Evolutionary conservation across 495 filamentous ascomycete genomes (phyloP).

Genomic region (Gamarada debralockiae): DNA sequence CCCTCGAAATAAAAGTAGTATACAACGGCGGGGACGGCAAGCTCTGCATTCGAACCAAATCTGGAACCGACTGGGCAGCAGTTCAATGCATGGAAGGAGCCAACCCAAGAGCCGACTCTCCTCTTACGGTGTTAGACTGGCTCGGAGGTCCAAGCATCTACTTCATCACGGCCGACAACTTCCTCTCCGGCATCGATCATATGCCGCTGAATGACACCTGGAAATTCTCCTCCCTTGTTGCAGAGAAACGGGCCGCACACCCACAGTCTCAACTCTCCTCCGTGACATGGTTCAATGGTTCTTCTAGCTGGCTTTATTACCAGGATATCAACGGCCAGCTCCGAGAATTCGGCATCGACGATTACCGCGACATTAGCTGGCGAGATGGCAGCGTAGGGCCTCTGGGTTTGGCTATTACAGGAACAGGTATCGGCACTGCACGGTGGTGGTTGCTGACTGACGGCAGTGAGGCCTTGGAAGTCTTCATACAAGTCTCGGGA

Average conservation of each 20-base stretch:
- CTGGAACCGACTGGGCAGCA: not conserved
- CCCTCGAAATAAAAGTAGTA: too few species aligned
- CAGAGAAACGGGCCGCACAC: not conserved
- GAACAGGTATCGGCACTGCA: too few species aligned
- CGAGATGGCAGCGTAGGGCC: too few species aligned
- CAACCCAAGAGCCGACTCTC: not conserved
- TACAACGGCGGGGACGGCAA: not conserved
- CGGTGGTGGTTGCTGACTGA: too few species aligned
- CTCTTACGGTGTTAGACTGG: not conserved
- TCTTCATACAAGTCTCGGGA: too few species aligned
- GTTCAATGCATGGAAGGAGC: constrained; percentile 2
- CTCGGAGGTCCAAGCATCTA: not conserved
- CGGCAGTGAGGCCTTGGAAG: too few species aligned
- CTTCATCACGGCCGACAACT: constrained; percentile 1
- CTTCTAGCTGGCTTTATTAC: constrained; percentile 2
- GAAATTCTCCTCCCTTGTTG: not conserved
- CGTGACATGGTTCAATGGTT: constrained; percentile 3
- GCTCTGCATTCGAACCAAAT: not conserved
- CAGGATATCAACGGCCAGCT: not conserved
- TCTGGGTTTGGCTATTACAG: too few species aligned
- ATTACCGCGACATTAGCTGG: too few species aligned
- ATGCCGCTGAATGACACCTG: constrained; percentile 1
- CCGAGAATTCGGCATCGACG: too few species aligned
- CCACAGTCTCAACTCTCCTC: constrained; percentile 1
- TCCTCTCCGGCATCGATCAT: not conserved